These are phyloP conservation scores for Cicer chorassanicum DNA, from an alignment of 306 rosid species.

Conservation along the genomic window DNA sequence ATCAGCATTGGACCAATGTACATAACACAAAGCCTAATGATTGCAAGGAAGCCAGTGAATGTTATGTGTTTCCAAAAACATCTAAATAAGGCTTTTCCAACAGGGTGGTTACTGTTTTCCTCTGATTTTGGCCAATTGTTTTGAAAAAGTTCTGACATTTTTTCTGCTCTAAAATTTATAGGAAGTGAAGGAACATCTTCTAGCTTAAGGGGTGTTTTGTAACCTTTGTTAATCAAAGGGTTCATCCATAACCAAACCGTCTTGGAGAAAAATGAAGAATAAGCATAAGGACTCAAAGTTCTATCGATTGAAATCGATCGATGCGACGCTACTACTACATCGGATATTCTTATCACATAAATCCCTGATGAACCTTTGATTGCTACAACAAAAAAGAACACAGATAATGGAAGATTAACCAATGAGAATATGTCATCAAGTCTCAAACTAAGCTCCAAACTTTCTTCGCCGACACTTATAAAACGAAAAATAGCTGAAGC, in stretches of 20 bases:
- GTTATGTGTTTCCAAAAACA: constrained; percentile 75
- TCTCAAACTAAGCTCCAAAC: constrained; percentile 48
- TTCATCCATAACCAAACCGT: constrained; percentile 54
- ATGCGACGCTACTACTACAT: constrained; percentile 24
- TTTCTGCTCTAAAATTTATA: constrained; percentile 40
- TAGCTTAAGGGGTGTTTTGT: constrained; percentile 47
- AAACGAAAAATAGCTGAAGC: constrained; percentile 48
- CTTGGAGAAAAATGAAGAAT: constrained; percentile 47
- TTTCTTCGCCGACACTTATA: neutral
- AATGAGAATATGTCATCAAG: constrained; percentile 52
- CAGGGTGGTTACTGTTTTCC: constrained; percentile 70
- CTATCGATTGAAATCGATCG: constrained; percentile 28
- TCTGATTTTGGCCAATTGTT: constrained; percentile 75
- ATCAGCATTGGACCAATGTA: constrained; percentile 79
- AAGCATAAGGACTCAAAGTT: constrained; percentile 49
- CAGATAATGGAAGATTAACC: constrained; percentile 45
- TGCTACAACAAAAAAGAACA: constrained; percentile 35
- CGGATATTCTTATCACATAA: constrained; percentile 44
- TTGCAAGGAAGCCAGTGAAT: constrained; percentile 73
- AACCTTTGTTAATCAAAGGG: constrained; percentile 50
- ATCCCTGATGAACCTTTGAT: constrained; percentile 49
- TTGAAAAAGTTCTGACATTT: constrained; percentile 62
- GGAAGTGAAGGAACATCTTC: constrained; percentile 58
- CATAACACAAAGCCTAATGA: constrained; percentile 60
- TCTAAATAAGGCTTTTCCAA: constrained; percentile 63